Conservation (phyloP, 352 stramenopile genomes). For the Phytophthora meadii region DNA sequence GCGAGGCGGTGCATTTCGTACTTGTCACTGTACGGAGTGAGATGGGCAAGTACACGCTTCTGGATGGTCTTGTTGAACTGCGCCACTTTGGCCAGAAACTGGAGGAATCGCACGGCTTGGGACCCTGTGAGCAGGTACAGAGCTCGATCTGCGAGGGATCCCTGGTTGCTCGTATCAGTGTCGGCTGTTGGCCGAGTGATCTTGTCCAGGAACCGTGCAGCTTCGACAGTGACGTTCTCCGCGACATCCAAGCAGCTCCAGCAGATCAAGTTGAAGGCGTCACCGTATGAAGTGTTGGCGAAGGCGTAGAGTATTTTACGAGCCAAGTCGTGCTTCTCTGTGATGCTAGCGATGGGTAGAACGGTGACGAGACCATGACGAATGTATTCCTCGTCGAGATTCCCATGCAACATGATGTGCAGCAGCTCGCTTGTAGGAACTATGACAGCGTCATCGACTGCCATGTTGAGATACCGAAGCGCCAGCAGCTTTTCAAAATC, state of each 20-base stretch:
- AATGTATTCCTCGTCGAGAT: constrained; percentile 64
- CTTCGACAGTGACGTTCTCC: constrained; percentile 73
- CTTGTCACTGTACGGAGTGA: constrained; percentile 50
- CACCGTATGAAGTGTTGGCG: constrained; percentile 57
- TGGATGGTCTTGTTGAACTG: constrained; percentile 70
- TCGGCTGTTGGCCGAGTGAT: constrained; percentile 42
- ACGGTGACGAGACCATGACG: constrained; percentile 65
- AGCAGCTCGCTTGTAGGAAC: constrained; percentile 66
- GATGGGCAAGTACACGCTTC: constrained; percentile 47
- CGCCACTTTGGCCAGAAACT: constrained; percentile 72
- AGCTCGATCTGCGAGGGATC: constrained; percentile 42
- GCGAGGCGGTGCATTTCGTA: constrained; percentile 63
- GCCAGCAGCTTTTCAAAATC: constrained; percentile 71
- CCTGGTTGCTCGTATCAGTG: neutral
- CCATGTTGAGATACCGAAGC: constrained; percentile 68
- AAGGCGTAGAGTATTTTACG: constrained; percentile 61
- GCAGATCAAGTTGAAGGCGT: constrained; percentile 71
- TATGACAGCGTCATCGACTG: constrained; percentile 42
- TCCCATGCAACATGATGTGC: constrained; percentile 58
- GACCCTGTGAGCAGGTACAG: constrained; percentile 67
- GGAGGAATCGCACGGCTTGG: constrained; percentile 63
- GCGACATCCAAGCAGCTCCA: constrained; percentile 75
- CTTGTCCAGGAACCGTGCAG: constrained; percentile 63
- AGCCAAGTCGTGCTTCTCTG: constrained; percentile 63
- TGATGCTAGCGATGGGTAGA: constrained; percentile 62